Conservation (phyloP, 2,329 filamentous ascomycete genomes). For the Scedosporium apiospermum region DNA sequence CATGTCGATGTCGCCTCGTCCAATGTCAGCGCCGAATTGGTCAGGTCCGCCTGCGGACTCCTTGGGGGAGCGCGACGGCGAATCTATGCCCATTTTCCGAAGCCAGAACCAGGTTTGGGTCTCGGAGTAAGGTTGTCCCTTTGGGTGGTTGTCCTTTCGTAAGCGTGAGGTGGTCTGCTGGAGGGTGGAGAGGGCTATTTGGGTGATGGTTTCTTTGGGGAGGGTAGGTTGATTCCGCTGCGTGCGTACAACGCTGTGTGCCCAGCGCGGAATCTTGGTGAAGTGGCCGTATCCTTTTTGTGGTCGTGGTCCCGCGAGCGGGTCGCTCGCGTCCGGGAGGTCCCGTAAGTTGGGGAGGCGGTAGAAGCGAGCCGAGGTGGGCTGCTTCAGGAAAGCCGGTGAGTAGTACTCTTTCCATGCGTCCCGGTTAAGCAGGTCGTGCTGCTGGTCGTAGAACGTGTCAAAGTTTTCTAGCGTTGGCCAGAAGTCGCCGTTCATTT, state of each 20-base stretch:
- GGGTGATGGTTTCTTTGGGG: not conserved
- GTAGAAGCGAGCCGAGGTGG: slow-evolving; percentile 8
- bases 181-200: not conserved
- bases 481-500: not conserved
- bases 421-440: not conserved
- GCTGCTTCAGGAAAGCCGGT: not conserved
- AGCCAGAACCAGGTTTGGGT: not conserved
- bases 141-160: not conserved
- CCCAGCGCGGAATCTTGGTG: not conserved
- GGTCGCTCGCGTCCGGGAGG: slow-evolving; percentile 8
- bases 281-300: not conserved
- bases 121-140: not conserved
- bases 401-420: not conserved
- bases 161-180: not conserved
- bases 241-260: not conserved
- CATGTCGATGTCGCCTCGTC: not conserved
- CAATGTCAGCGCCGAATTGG: not conserved
- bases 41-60: not conserved
- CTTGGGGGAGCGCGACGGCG: not conserved
- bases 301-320: slow-evolving; percentile 1
- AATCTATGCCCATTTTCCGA: not conserved
- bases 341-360: slow-evolving; percentile 9
- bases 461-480: not conserved
- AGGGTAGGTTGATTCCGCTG: not conserved
- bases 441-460: not conserved